A percentile compares a stretch with the other conserved stretches of the same genome.
Evolutionary conservation across 805 yeast species (phyloP).

Genomic region (Suhomyces emberorum): DNA sequence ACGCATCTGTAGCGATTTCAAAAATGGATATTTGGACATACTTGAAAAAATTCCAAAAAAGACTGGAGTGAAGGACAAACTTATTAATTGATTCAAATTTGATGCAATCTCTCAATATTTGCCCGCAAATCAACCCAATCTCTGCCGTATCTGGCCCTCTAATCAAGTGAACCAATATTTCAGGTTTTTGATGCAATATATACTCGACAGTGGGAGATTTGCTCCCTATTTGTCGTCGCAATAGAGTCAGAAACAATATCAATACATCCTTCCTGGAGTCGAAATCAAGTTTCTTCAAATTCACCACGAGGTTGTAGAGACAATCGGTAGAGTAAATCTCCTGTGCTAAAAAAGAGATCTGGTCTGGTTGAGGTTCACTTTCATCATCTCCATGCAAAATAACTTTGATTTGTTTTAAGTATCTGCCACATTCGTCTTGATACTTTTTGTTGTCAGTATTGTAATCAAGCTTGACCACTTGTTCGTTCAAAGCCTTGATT

Average conservation of each 20-base stretch:
- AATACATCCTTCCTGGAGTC: conserved; percentile 86
- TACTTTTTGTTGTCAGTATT: conserved; percentile 40
- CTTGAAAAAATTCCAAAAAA: conserved; percentile 79
- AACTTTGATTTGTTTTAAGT: conserved; percentile 59
- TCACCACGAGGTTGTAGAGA: conserved; percentile 55
- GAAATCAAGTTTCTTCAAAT: conserved; percentile 71
- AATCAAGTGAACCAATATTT: conserved; percentile 58
- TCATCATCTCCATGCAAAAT: conserved; percentile 70
- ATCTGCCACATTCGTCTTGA: conserved; percentile 74
- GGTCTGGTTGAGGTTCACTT: conserved; percentile 65
- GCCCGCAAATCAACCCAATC: conserved; percentile 68
- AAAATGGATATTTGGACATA: conserved; percentile 75
- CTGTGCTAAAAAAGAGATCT: conserved; percentile 69
- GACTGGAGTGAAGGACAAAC: conserved; percentile 54
- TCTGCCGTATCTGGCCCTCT: conserved; percentile 74
- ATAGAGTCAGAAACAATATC: conserved; percentile 65
- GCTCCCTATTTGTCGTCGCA: conserved; percentile 73
- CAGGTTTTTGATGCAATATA: conserved; percentile 57
- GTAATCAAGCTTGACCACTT: conserved; percentile 57
- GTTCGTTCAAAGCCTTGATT: conserved; percentile 72
- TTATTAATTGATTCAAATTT: conserved; percentile 69
- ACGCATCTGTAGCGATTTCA: conserved; percentile 88
- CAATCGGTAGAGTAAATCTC: conserved; percentile 75
- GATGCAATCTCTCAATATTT: conserved; percentile 79
- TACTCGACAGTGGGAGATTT: conserved; percentile 88